Evolutionary conservation across 2,329 filamentous ascomycete genomes (phyloP).

Genomic region (Tolypocladium ophioglossoides): DNA sequence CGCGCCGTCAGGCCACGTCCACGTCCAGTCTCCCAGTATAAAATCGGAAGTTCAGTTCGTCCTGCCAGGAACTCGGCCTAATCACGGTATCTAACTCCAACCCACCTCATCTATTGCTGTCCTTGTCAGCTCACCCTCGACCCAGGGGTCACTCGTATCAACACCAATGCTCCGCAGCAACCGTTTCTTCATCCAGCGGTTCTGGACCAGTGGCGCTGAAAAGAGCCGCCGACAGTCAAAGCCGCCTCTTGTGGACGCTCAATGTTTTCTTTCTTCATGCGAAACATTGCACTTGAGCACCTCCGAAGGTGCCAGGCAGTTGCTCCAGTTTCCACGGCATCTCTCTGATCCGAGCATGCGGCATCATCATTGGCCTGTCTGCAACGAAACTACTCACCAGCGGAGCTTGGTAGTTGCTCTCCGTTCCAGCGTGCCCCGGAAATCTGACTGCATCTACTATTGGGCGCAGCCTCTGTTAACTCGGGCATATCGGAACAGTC

Average conservation of each 20-base stretch:
- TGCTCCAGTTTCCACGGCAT: neutral
- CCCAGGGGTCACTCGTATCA: conserved; percentile 16
- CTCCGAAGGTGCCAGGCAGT: neutral
- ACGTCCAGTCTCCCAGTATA: conserved; percentile 13
- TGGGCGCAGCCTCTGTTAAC: neutral
- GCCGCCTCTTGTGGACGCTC: neutral
- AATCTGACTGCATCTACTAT: neutral
- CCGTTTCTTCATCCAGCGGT: conserved; percentile 23
- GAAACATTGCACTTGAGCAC: too few relatives aligned
- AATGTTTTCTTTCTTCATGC: neutral
- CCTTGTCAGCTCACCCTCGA: neutral
- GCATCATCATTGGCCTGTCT: neutral
- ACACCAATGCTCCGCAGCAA: conserved; percentile 17
- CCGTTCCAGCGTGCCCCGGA: neutral
- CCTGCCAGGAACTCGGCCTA: conserved; percentile 15
- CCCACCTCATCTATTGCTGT: neutral
- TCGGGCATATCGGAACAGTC: neutral
- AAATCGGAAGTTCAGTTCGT: conserved; percentile 18
- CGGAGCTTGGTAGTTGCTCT: neutral
- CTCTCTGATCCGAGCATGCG: neutral
- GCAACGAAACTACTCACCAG: neutral
- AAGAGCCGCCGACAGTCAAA: neutral
- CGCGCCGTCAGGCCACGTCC: conserved; percentile 9
- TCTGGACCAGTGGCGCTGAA: conserved; percentile 10
- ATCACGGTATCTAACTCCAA: conserved; percentile 12